Evolutionary conservation across 1,284 basidiomycete genomes (phyloP), one percentile per base, ranked within the genome.

Genomic region (Leccinum brunneo-olivaceum): DNA sequence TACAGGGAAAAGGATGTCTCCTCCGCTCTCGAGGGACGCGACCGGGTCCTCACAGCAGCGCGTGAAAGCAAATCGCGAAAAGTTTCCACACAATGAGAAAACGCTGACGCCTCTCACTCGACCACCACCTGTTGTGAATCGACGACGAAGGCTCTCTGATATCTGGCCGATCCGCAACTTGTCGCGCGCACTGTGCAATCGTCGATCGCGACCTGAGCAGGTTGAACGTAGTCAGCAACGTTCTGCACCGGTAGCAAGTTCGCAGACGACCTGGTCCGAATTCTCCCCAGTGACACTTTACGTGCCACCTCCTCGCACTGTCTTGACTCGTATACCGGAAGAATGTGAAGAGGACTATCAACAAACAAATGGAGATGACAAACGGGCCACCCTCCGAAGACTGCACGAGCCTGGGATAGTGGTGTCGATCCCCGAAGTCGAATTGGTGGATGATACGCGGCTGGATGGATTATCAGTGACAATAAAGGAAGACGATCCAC

Each of bases 181-280:
- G 43, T 50, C 58, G 30, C 43, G 43, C 12, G 47, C 19, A 24
- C 18, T 60, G 34, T 33, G 21, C 24, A 41, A 28, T 42, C 52
- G 34, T 27, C 45, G 39, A 39, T 37, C 44, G 9, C 20, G 45
- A 20, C 39, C 47, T 6, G 47, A 42, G 15, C 49, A 41, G 33
- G 25, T 16, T 15, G 35, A 34, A 16, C 39, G 15, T 11, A 12
- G 24, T n/a, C 33, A 15, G 25, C 50, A 34, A 29, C 29, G 24
- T 23, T 29, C 41, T 6, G 21, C 47, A 1, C 33, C 32, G 4
- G 34, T 11, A 14, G 16, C 27, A 18, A 39, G 10, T 16, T 49
- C 48, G 5, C 57, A 52, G 39, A 62, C 61, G 35, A 65, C 58
- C 16, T 63, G 61, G 59, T 63, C 59, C 34, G 54, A 57, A 41